These are phyloP conservation scores for Naganishia onofrii DNA, from an alignment of 768 basidiomycete species.

Conservation along the genomic window DNA sequence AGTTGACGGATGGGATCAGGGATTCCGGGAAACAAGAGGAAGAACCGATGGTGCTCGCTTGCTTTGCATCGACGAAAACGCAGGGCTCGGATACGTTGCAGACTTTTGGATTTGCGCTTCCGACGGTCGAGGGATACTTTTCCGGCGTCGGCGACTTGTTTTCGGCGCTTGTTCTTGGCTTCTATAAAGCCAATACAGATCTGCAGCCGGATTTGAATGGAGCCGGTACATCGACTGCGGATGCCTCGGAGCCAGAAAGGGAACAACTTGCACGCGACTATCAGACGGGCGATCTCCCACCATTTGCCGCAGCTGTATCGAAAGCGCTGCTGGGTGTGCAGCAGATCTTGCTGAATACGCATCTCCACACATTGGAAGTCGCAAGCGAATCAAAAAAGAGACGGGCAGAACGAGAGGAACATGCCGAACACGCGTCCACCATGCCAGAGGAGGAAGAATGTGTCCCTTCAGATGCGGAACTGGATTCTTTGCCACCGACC, in stretches of 20 bases:
- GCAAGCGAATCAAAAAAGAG: slow-evolving; percentile 18
- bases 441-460: slow-evolving; percentile 63
- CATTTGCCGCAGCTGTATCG: slow-evolving; percentile 43
- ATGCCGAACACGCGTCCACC: slow-evolving; percentile 40
- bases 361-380: slow-evolving; percentile 35
- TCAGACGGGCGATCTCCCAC: slow-evolving; percentile 37
- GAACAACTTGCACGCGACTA: slow-evolving; percentile 34
- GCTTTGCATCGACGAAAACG: slow-evolving; percentile 63
- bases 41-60: slow-evolving; percentile 63
- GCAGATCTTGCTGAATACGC: slow-evolving; percentile 46
- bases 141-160: slow-evolving; percentile 96
- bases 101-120: slow-evolving; percentile 66
- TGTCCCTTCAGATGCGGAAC: slow-evolving; percentile 70
- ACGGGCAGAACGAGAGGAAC: slow-evolving; percentile 61
- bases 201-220: neutral
- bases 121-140: slow-evolving; percentile 83
- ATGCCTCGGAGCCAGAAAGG: slow-evolving; percentile 9
- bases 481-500: slow-evolving; percentile 55
- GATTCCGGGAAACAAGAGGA: neutral
- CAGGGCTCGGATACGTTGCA: slow-evolving; percentile 55
- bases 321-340: slow-evolving; percentile 46
- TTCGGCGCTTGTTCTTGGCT: slow-evolving; percentile 81
- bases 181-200: slow-evolving; percentile 56
- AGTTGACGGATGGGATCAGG: slow-evolving; percentile 13
- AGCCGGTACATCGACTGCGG: neutral